phyloP scores from a whole-genome alignment of 345 rosid genomes.

The Hibiscus tridactylites region DNA sequence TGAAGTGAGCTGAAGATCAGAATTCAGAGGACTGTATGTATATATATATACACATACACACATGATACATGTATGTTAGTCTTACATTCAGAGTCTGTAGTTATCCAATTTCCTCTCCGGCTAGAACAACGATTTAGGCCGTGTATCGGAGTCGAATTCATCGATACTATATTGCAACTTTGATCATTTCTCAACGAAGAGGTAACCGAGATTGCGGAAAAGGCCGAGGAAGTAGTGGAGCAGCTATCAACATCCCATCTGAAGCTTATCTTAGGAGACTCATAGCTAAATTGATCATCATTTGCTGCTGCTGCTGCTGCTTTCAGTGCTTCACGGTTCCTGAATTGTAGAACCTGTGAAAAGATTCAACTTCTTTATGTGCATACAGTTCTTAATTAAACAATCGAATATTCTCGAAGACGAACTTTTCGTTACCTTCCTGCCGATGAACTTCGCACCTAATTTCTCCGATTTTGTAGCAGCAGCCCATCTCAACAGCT shows the following conservation, averaged over 20 bases:
- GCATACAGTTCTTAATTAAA: background rate
- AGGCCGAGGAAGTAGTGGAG: constrained; percentile 40
- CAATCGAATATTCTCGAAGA: background rate
- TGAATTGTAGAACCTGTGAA: constrained; percentile 39
- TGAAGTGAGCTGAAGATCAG: background rate
- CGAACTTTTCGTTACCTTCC: constrained; percentile 39
- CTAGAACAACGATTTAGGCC: constrained; percentile 14
- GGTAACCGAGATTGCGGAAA: constrained; percentile 43
- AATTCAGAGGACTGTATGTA: background rate
- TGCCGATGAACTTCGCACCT: constrained; percentile 44
- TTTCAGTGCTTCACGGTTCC: constrained; percentile 37
- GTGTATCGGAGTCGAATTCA: constrained; percentile 35
- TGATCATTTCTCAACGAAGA: constrained; percentile 34
- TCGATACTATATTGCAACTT: constrained; percentile 22
- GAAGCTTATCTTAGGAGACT: constrained; percentile 64
- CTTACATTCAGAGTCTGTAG: constrained; percentile 87
- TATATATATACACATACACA: background rate
- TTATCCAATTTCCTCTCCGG: constrained; percentile 81
- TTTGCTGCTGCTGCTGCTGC: constrained; percentile 33
- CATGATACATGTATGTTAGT: background rate
- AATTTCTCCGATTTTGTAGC: constrained; percentile 63
- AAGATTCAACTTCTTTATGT: background rate
- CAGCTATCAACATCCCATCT: constrained; percentile 74
- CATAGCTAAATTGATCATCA: constrained; percentile 39
- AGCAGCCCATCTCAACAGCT: constrained; percentile 72